phyloP scores from a whole-genome alignment of 805 yeast species.

The Novakomyces olei region DNA sequence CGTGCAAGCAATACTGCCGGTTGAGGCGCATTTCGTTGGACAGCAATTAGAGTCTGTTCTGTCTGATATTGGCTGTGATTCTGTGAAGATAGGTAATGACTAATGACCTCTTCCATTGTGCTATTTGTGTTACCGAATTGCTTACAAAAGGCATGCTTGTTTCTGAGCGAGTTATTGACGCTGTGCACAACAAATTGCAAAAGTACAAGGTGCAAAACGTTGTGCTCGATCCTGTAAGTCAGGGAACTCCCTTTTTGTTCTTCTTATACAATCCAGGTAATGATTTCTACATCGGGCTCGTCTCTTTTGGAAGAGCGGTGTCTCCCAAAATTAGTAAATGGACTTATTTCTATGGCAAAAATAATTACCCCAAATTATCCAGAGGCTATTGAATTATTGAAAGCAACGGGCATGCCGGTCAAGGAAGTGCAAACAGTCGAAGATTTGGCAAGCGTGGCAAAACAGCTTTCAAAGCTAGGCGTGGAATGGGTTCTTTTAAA shows the following conservation, averaged over 20 bases:
- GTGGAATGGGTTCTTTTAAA: slow-evolving; percentile 41
- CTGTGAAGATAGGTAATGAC: slow-evolving; percentile 36
- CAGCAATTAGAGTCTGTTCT: slow-evolving; percentile 31
- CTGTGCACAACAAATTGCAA: slow-evolving; percentile 20
- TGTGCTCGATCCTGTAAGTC: slow-evolving; percentile 73
- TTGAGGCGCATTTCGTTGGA: slow-evolving; percentile 24
- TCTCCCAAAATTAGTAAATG: slow-evolving; percentile 22
- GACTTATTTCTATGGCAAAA: slow-evolving; percentile 30
- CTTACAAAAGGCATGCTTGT: slow-evolving; percentile 50
- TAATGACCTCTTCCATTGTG: neutral
- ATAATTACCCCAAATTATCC: slow-evolving; percentile 54
- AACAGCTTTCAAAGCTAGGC: slow-evolving; percentile 18
- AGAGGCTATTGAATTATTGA: slow-evolving; percentile 32
- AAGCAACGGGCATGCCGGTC: slow-evolving; percentile 9
- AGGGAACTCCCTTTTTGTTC: too few relatives aligned
- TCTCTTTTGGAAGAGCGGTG: slow-evolving; percentile 28
- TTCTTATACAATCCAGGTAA: too few relatives aligned
- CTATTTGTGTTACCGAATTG: neutral
- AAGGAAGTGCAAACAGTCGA: slow-evolving; percentile 17
- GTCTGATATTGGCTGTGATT: slow-evolving; percentile 39
- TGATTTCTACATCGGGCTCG: slow-evolving; percentile 63
- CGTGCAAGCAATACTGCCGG: slow-evolving; percentile 19
- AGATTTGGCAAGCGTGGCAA: slow-evolving; percentile 21
- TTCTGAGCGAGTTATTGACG: slow-evolving; percentile 30
- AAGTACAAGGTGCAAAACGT: slow-evolving; percentile 18